Evolutionary conservation across 2,329 filamentous ascomycete species (phyloP), one percentile per base, ranked within the genome.

Genomic region (Diaporthe amygdali): DNA sequence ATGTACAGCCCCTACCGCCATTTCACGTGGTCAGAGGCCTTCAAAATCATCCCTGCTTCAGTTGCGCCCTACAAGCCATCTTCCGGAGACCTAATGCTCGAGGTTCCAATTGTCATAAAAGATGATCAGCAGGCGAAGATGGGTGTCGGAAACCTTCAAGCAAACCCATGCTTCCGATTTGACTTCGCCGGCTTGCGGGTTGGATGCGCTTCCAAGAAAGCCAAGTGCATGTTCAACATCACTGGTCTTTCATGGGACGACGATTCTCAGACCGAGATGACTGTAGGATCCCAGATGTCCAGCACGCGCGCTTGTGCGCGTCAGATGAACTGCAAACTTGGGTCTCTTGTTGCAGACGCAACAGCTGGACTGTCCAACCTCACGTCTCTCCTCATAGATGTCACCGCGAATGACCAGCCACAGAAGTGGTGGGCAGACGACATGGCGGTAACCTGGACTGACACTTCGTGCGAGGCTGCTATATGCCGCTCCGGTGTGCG

Each of bases 341-440:
- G 69, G 0, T 74, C 74, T 1, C 68, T 81, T 12, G 56, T 71
- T 10, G 70, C 82, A 46, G 68, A 72, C 4, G 72, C 77, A 15
- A 63, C 75, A 0, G 32, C 69, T 8, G 70, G 64, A 8, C 82
- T 83, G 71, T 64, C 71, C 39, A 77, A 82, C 51, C 75, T 84
- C 47, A 81, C 70, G 1, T 80, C 81, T 2, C 71, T 87, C 74
- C 79, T 79, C 10, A 77, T 86, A 51, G 80, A 81, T n/a, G 76
- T 82, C 15, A 81, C 79, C n/a, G 79, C 79, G n/a, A 76, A 76
- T n/a, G 77, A 76, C 4, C 69, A 80, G 41, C 76, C 80, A n/a
- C 79, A 77, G 70, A 78, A 77, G 12, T 86, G 85, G 84, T 87
- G 84, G 83, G 82, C 82, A 63, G 85, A 87, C 74, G 82, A 87